A percentile compares a stretch with the other conserved stretches of the same genome.
Conservation (phyloP, 768 basidiomycete species). For the Boletus pseudopeckii region DNA sequence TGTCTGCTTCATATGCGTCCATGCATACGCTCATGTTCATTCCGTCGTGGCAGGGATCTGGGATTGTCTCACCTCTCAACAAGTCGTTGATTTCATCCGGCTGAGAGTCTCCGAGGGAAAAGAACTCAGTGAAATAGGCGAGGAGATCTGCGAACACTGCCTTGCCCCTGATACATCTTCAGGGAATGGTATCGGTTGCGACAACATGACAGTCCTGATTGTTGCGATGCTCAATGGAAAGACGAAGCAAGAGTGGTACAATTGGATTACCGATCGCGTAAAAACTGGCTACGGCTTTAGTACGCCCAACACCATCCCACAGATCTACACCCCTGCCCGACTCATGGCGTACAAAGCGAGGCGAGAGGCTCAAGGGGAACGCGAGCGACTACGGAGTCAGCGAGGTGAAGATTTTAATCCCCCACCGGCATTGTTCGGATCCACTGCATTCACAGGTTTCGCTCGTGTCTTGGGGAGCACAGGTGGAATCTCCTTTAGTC, state of each 20-base stretch:
- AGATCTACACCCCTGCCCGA: constrained; percentile 68
- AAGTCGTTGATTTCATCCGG: constrained; percentile 86
- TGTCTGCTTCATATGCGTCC: constrained; percentile 17
- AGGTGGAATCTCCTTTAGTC: constrained; percentile 66
- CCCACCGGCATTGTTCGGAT: constrained; percentile 31
- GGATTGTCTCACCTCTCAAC: constrained; percentile 94
- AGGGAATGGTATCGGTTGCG: constrained; percentile 92
- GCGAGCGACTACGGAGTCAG: constrained; percentile 38
- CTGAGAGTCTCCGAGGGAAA: constrained; percentile 77
- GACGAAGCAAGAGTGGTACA: constrained; percentile 89
- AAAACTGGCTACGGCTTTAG: constrained; percentile 68
- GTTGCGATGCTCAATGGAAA: constrained; percentile 84
- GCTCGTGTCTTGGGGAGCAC: constrained; percentile 54
- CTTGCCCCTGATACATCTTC: constrained; percentile 91
- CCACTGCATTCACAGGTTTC: constrained; percentile 42
- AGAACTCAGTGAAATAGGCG: constrained; percentile 77
- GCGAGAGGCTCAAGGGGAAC: constrained; percentile 53
- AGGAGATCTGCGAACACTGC: constrained; percentile 88
- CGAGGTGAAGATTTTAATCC: constrained; percentile 33
- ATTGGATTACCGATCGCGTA: constrained; percentile 84
- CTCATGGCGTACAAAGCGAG: constrained; percentile 61
- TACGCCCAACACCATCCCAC: constrained; percentile 73
- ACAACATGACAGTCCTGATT: constrained; percentile 97
- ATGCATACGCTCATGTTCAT: constrained; percentile 3
- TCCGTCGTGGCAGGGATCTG: constrained; percentile 73